These are phyloP conservation scores for Cryphonectria nitschkei DNA, from an alignment of 2,329 filamentous ascomycete genomes.

Conservation along the genomic window DNA sequence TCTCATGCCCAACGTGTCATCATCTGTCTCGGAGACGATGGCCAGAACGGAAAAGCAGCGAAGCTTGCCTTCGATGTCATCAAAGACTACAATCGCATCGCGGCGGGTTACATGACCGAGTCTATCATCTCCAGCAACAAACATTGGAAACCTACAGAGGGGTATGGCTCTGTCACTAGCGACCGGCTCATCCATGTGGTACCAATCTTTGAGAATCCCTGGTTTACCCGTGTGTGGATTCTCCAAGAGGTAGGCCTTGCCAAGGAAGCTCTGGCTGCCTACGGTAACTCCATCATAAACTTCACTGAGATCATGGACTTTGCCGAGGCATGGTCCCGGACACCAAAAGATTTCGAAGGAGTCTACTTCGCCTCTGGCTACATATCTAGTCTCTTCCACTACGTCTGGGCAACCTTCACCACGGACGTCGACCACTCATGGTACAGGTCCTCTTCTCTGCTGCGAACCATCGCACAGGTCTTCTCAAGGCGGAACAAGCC, in stretches of 20 bases:
- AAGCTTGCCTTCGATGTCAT: neutral
- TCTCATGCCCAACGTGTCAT: neutral
- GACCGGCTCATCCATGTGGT: neutral
- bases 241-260: constrained; percentile 15
- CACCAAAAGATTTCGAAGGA: neutral
- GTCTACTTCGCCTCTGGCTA: neutral
- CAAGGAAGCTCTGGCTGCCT: neutral
- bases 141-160: neutral
- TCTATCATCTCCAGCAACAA: neutral
- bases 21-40: neutral
- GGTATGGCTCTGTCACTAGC: neutral
- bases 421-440: neutral
- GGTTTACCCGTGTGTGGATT: constrained; percentile 14
- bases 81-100: neutral
- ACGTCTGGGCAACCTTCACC: neutral
- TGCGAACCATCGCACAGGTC: neutral
- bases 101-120: neutral
- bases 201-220: neutral
- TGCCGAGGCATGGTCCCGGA: neutral
- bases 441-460: neutral
- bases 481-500: neutral
- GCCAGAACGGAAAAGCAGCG: neutral
- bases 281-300: constrained; percentile 9
- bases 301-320: neutral
- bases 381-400: neutral